phyloP scores from a whole-genome alignment of 2,329 filamentous ascomycete species.

The Emergomyces africanus region DNA sequence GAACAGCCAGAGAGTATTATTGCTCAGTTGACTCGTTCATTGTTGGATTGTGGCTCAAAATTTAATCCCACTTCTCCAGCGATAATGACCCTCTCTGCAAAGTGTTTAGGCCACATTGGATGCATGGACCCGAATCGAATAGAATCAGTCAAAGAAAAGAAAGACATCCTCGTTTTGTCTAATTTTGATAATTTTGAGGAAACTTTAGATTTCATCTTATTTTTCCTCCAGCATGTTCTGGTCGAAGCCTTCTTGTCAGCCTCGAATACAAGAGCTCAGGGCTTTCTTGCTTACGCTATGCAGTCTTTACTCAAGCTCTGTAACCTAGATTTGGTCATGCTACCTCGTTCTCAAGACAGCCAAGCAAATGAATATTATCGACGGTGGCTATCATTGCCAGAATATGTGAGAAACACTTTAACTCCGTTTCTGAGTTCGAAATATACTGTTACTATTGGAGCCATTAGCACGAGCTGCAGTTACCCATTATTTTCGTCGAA shows the following conservation, averaged over 20 bases:
- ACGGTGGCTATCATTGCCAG: slow-evolving; percentile 68
- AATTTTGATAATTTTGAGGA: slow-evolving; percentile 74
- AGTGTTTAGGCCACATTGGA: slow-evolving; percentile 77
- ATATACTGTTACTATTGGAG: slow-evolving; percentile 58
- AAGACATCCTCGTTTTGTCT: slow-evolving; percentile 70
- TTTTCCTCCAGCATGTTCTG: slow-evolving; percentile 73
- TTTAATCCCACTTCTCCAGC: slow-evolving; percentile 56
- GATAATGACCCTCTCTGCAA: slow-evolving; percentile 61
- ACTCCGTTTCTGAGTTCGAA: slow-evolving; percentile 77
- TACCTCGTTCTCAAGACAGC: slow-evolving; percentile 37
- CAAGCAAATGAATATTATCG: slow-evolving; percentile 50
- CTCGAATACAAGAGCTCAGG: slow-evolving; percentile 75
- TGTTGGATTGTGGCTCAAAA: slow-evolving; percentile 75
- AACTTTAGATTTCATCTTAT: slow-evolving; percentile 72
- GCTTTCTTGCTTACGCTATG: slow-evolving; percentile 87
- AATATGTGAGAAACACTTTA: slow-evolving; percentile 66
- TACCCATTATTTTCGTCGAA: slow-evolving; percentile 69
- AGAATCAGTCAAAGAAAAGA: slow-evolving; percentile 64
- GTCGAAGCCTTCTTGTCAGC: slow-evolving; percentile 86
- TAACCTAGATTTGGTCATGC: slow-evolving; percentile 50
- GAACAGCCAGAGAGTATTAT: slow-evolving; percentile 71
- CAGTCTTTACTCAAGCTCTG: slow-evolving; percentile 75
- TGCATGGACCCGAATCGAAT: slow-evolving; percentile 85
- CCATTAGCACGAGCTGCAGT: slow-evolving; percentile 38
- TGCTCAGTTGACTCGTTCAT: slow-evolving; percentile 55